These are phyloP conservation scores for Paraconiothyrium sp. DNA, from an alignment of 2,329 filamentous ascomycete species.

Conservation along the genomic window DNA sequence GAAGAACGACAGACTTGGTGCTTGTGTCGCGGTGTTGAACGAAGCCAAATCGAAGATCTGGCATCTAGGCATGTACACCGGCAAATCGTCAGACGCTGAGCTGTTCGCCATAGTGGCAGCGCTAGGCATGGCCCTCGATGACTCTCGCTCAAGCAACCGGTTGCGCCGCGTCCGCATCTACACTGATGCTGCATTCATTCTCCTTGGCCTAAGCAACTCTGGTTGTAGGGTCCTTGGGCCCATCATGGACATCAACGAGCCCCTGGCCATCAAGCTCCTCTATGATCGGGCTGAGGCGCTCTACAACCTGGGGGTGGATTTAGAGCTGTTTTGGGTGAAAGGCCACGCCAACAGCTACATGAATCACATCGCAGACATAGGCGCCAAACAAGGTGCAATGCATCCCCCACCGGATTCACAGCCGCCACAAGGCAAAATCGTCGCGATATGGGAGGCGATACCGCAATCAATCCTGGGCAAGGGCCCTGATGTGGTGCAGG, in stretches of 20 bases:
- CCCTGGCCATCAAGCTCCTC: not conserved
- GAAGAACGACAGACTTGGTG: conserved; percentile 5
- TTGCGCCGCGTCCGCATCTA: conserved; percentile 17
- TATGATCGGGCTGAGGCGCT: conserved; percentile 20
- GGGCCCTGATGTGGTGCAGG: not conserved
- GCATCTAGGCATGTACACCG: conserved; percentile 13
- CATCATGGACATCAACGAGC: not conserved
- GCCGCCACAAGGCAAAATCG: not conserved
- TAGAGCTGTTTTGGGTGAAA: conserved; percentile 29
- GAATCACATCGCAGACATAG: conserved; percentile 17
- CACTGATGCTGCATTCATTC: not conserved
- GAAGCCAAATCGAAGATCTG: not conserved
- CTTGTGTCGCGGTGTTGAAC: conserved; percentile 16
- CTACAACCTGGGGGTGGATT: not conserved
- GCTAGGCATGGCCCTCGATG: conserved; percentile 9
- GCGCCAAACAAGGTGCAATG: not conserved
- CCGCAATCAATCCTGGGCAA: not conserved
- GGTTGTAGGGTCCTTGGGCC: not conserved
- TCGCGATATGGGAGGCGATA: not conserved
- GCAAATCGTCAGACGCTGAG: conserved; percentile 15
- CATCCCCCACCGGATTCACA: not conserved
- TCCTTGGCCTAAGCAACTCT: not conserved
- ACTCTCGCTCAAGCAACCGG: not conserved
- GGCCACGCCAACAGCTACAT: conserved; percentile 17
- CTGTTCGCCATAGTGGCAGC: conserved; percentile 22